These are phyloP conservation scores for Coemansia sp. DNA, from an alignment of 192 early-diverging fungal genomes.

Conservation along the genomic window DNA sequence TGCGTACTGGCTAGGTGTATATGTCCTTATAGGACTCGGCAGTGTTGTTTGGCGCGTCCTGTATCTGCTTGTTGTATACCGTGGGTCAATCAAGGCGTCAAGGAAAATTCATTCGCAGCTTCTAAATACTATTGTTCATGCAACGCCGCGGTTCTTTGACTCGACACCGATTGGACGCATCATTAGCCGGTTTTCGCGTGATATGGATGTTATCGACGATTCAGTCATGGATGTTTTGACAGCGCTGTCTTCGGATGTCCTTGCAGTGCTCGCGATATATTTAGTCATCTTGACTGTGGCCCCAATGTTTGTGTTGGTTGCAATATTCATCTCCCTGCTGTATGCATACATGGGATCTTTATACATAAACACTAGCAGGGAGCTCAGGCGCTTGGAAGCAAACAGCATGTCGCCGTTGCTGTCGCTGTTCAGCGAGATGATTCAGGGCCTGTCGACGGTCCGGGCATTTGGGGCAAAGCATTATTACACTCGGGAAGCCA, in stretches of 20 bases:
- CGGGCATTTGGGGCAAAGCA: no score
- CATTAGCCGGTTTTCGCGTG: no score
- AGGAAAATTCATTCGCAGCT: conserved; percentile 60
- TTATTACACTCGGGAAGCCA: no score
- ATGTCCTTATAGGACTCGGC: conserved; percentile 60
- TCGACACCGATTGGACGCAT: no score
- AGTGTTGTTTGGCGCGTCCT: conserved; percentile 41
- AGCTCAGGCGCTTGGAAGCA: conserved; percentile 87
- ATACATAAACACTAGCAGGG: conserved; percentile 77
- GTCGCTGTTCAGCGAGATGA: no score
- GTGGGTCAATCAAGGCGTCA: conserved; percentile 62
- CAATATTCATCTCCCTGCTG: conserved; percentile 57
- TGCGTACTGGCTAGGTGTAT: conserved; percentile 67
- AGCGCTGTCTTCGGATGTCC: conserved; percentile 23
- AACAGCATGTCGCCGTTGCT: no score
- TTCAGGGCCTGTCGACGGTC: no score
- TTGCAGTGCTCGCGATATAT: conserved; percentile 60
- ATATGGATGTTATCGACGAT: conserved; percentile 80
- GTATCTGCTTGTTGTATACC: conserved; percentile 53
- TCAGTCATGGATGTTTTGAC: conserved; percentile 55
- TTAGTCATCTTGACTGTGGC: conserved; percentile 63
- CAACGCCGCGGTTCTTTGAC: no score
- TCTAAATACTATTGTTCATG: conserved; percentile 64
- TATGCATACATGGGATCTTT: conserved; percentile 66
- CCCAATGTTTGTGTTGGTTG: conserved; percentile 72